Evolutionary conservation across 1,139 yeast genomes (phyloP).

Genomic region (Nadsonia starkeyi-henricii): DNA sequence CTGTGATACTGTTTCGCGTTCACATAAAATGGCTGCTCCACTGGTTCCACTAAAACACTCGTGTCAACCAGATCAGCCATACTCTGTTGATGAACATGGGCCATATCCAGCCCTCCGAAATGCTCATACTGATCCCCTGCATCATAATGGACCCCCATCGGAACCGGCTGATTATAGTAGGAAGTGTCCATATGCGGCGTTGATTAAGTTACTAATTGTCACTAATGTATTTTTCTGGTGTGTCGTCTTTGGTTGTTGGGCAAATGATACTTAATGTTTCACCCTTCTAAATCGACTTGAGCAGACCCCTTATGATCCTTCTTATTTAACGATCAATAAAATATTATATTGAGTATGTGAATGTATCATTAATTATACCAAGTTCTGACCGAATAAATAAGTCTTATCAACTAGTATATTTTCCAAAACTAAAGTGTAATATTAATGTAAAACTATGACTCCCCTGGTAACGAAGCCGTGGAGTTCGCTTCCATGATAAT

Average conservation of each 20-base stretch:
- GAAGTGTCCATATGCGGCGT: neutral
- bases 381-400: too few species aligned
- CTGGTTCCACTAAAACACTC: slow-evolving; percentile 11
- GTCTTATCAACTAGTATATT: too few species aligned
- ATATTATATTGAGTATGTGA: too few species aligned
- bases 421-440: too few species aligned
- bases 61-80: neutral
- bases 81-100: neutral
- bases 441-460: too few species aligned
- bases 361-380: too few species aligned
- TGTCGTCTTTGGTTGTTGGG: neutral
- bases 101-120: neutral
- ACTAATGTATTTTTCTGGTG: neutral
- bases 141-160: neutral
- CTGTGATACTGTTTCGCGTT: slow-evolving; percentile 97
- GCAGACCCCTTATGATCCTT: too few species aligned
- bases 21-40: slow-evolving; percentile 90
- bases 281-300: too few species aligned
- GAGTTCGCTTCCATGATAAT: too few species aligned
- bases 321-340: too few species aligned
- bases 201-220: neutral
- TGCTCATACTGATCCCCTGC: neutral
- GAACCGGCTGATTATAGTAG: neutral
- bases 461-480: too few species aligned
- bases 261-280: too few species aligned